Base-by-base conservation (phyloP, 305 asterid genomes). In the Rubia peregrina region DNA sequence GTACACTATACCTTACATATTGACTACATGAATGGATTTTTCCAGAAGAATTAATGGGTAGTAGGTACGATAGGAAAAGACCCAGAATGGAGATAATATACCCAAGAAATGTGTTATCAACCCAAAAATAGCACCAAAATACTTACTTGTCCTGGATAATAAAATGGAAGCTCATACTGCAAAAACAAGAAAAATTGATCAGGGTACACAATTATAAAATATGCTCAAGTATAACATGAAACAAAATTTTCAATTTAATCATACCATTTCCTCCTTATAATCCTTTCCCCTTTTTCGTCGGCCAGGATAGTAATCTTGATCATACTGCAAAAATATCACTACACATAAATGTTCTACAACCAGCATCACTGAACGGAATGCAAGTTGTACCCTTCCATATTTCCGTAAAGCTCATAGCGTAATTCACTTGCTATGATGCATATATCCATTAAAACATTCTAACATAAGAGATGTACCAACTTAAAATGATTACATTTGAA, bases 141-240 rank as follows among this genome's bases (percentile, higher is more conserved):
- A 79, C 96, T 88, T 84, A 93, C 98, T 84, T 91, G 95, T 72
- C 97, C 98, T 7, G 98, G 95, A 80, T 86, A 91, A 78, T 89
- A 93, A 82, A 83, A 93, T 26, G 97, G 97, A 80, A 93, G 98
- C 80, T 93, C 98, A 75, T 86, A 89, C 98, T 93, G 96, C 92
- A 82, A 19, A 80, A 71, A 72, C 72, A 79, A 73, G 44, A 79
- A 63, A 78, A 74, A 9, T 3, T 4, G 2, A 42, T 65, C 19
- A 65, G 38, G 48, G 21, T 66, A 64, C 65, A 51, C 65, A 38
- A 46, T 68, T 63, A 17, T 33, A 30, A 9, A 21, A 67, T 73
- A 62, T 44, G 30, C 53, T 40, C 22, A 72, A 38, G 41, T 24
- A 40, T 70, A 44, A 13, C 41, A 3, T 56, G 41, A 66, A 72